phyloP scores from a whole-genome alignment of 169 alveolate species.

The Theileria sp. region DNA sequence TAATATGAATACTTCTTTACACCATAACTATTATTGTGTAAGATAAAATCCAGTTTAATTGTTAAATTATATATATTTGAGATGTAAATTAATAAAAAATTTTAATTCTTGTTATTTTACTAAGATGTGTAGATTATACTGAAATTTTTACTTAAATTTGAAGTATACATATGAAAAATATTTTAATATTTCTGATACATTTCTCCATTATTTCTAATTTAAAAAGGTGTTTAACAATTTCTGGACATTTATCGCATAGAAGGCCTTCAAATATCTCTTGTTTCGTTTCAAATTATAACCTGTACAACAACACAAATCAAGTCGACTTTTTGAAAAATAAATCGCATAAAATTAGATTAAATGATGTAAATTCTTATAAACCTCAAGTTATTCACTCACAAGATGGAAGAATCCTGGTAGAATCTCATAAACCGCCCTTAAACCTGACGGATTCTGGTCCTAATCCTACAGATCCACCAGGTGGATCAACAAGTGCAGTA shows the following conservation, averaged over 20 bases:
- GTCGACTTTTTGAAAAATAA: background rate
- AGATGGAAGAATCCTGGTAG: background rate
- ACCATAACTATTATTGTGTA: slow-evolving; percentile 10
- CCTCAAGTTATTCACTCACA: background rate
- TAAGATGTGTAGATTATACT: slow-evolving; percentile 9
- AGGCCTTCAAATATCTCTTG: background rate
- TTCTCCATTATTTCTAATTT: slow-evolving; percentile 13
- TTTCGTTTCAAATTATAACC: background rate
- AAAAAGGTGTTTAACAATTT: background rate
- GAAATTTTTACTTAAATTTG: background rate
- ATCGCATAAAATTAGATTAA: background rate
- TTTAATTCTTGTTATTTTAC: background rate
- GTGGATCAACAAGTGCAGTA: background rate
- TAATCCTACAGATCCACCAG: background rate
- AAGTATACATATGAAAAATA: slow-evolving; percentile 1
- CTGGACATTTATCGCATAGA: background rate
- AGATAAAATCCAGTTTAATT: background rate
- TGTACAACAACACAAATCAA: slow-evolving; percentile 11
- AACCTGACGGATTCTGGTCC: background rate
- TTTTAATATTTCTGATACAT: slow-evolving; percentile 20
- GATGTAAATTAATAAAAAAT: slow-evolving; percentile 2
- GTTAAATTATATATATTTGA: background rate
- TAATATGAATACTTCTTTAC: background rate
- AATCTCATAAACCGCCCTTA: background rate
- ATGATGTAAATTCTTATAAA: background rate